Evolutionary conservation across 2,329 filamentous ascomycete genomes (phyloP).

Genomic region (Coniochaeta hoffmannii): DNA sequence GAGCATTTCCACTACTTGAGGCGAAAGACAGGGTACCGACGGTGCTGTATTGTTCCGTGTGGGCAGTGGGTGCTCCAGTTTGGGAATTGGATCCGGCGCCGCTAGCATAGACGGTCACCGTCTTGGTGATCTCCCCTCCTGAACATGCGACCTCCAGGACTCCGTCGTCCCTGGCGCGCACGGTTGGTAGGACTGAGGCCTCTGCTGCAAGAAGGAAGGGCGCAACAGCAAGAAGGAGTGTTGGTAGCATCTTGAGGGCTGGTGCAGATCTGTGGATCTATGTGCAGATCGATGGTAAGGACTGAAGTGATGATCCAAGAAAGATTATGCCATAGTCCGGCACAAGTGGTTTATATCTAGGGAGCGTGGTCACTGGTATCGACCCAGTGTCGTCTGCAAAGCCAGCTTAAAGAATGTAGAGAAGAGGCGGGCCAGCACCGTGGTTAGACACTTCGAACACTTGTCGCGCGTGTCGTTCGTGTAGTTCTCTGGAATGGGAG

Average conservation of each 20-base stretch:
- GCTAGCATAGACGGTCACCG: background rate
- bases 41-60: background rate
- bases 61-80: background rate
- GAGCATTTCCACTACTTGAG: background rate
- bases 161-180: slow-evolving; percentile 6
- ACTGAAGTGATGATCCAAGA: slow-evolving; percentile 3
- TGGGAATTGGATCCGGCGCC: background rate
- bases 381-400: background rate
- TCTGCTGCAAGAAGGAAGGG: slow-evolving; percentile 11
- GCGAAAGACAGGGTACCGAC: background rate
- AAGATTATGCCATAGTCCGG: background rate
- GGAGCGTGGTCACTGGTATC: background rate
- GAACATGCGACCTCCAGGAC: slow-evolving; percentile 6
- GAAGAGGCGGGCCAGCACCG: slow-evolving; percentile 12
- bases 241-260: slow-evolving; percentile 10
- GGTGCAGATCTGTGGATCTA: background rate
- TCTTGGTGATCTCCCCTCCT: slow-evolving; percentile 4
- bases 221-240: slow-evolving; percentile 11
- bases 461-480: slow-evolving; percentile 7
- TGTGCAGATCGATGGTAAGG: slow-evolving; percentile 12
- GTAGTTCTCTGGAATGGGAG: slow-evolving; percentile 13
- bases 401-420: slow-evolving; percentile 13
- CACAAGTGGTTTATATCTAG: slow-evolving; percentile 1
- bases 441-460: slow-evolving; percentile 9
- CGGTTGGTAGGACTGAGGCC: slow-evolving; percentile 7